Evolutionary conservation across 2,329 filamentous ascomycete genomes (phyloP), one percentile per base, ranked within the genome.

Genomic region (Cylindrodendrum hubeiense): DNA sequence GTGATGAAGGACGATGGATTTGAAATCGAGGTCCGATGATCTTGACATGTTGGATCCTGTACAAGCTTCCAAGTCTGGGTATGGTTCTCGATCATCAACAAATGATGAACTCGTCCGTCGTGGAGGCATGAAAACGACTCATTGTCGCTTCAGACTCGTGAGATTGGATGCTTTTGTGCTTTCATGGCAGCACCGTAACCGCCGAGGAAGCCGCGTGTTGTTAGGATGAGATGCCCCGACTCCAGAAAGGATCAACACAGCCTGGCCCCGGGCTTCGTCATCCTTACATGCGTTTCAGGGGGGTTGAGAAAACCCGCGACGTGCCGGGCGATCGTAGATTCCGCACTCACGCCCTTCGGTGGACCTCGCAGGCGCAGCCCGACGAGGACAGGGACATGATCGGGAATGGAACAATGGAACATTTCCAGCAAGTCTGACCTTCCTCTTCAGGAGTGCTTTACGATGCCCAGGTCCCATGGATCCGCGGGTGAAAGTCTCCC

Each of bases 321-420:
- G 28, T 63, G 43, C 56, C 61, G 50, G 34, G n/a, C 55, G 61
- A 63, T 63, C 61, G 41, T 49, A 63, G 60, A 63, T 63, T 63
- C 60, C 60, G 54, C 54, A 63, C 22, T 53, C 43, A 33, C 55
- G 39, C 37, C 47, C 22, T 33, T 51, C 17, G 12, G 24, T 50
- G 46, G 55, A 51, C 22, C 17, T 26, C 17, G 19, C 33, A 58
- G 44, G 44, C 43, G 37, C 33, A 34, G 44, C 22, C 34, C 41
- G 41, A 9, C 30, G 28, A 56, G 26, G 52, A 34, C 49, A 60
- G 30, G 52, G 52, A 37, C 21, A 46, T 26, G 52, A 57, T 62
- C 60, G 52, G 24, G 49, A 30, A 49, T 49, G 41, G 54, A 63
- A 63, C 55, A 49, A 33, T 21, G 26, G 61, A 59, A 59, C 41